Conservation (phyloP, 306 rosid genomes). For the Styphnolobium japonicum region DNA sequence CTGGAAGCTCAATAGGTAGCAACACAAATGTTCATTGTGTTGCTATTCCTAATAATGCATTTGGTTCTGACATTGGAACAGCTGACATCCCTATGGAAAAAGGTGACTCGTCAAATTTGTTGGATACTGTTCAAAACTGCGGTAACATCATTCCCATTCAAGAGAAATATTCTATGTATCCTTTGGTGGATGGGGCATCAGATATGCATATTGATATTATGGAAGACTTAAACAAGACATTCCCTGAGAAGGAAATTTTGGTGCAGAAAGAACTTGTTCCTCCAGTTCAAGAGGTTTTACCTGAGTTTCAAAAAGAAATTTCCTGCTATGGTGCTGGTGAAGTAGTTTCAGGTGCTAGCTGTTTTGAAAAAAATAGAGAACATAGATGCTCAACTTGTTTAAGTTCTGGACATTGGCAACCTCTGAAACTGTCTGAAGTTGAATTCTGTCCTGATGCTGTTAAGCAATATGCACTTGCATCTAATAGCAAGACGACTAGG, state of each 20-base stretch:
- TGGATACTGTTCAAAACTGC: background rate
- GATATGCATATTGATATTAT: background rate
- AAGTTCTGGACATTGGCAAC: constrained; percentile 23
- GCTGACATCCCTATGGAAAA: background rate
- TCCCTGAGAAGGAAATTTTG: constrained; percentile 15
- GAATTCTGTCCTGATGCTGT: constrained; percentile 53
- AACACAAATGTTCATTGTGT: constrained; percentile 7
- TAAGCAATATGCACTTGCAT: constrained; percentile 22
- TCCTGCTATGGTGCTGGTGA: constrained; percentile 10
- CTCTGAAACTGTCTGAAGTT: constrained; percentile 31
- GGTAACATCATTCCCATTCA: background rate
- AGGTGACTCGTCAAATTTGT: background rate
- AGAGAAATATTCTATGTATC: constrained; percentile 16
- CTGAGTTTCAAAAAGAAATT: constrained; percentile 27
- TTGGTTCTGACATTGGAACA: background rate
- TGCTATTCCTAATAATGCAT: background rate
- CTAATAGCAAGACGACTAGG: background rate
- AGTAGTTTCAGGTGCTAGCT: constrained; percentile 2
- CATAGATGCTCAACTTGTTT: background rate
- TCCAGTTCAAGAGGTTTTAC: background rate
- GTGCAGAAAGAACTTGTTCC: constrained; percentile 22
- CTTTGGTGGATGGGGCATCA: background rate
- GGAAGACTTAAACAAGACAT: background rate
- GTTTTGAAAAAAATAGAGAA: background rate
- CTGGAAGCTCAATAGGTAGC: background rate